Conservation (phyloP, 192 early-diverging fungal genomes). For the Linnemannia elongata region DNA sequence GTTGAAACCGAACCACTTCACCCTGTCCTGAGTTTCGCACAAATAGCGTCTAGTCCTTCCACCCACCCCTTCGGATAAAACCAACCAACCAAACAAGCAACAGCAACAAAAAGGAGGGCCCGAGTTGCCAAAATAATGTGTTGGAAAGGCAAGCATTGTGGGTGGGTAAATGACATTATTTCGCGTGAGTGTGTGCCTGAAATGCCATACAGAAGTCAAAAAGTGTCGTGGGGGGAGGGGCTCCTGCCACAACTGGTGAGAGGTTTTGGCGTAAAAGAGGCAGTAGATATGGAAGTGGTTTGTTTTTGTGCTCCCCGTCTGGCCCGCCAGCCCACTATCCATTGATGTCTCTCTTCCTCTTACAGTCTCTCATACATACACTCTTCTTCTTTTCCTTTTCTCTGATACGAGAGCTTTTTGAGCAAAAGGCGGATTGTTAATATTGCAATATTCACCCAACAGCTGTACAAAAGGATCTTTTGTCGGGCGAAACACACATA, state of each 20-base stretch:
- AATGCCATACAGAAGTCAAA: too few relatives aligned
- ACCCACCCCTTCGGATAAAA: background rate
- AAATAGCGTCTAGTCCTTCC: background rate
- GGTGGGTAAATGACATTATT: too few relatives aligned
- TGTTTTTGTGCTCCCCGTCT: background rate
- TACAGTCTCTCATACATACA: background rate
- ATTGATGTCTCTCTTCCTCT: background rate
- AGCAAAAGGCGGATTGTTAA: background rate
- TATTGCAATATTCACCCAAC: background rate
- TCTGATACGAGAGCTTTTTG: background rate
- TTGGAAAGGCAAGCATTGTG: background rate
- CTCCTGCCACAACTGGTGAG: too few relatives aligned
- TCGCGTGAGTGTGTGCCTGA: too few relatives aligned
- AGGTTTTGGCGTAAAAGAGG: too few relatives aligned
- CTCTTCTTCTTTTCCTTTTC: background rate
- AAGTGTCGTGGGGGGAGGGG: too few relatives aligned
- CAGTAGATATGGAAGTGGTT: background rate
- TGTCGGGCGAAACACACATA: background rate
- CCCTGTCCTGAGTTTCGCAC: background rate
- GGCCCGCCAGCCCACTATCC: background rate
- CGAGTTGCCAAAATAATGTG: background rate
- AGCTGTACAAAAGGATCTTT: background rate
- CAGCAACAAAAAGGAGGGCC: background rate
- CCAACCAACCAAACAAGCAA: background rate
- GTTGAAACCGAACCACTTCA: background rate